Conservation (phyloP, 1,139 yeast genomes). For the Debaryomyces udenii region DNA sequence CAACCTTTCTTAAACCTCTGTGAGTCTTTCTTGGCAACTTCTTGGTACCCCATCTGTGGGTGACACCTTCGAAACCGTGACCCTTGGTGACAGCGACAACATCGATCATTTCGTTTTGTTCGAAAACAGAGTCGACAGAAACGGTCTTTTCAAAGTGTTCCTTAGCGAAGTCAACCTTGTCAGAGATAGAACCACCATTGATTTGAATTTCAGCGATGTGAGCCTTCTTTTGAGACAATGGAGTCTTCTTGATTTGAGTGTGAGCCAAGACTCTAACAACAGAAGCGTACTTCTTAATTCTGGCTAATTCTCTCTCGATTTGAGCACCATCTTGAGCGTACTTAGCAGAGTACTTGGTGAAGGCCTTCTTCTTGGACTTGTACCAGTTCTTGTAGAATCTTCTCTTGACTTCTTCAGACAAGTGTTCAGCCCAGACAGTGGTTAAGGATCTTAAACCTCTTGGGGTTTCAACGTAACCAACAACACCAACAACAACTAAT, state of each 20-base stretch:
- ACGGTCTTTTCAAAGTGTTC: slow-evolving; percentile 99
- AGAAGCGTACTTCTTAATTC: slow-evolving; percentile 97
- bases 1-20: slow-evolving; percentile 99
- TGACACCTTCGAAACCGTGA: slow-evolving; percentile 99
- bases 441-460: slow-evolving; percentile 99
- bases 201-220: slow-evolving; percentile 99
- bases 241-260: slow-evolving; percentile 99
- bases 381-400: slow-evolving; percentile 99
- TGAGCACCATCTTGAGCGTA: slow-evolving; percentile 91
- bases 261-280: slow-evolving; percentile 99
- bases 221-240: slow-evolving; percentile 99
- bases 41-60: slow-evolving; percentile 99
- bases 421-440: slow-evolving; percentile 99
- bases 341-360: slow-evolving; percentile 99
- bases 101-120: slow-evolving; percentile 98
- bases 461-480: slow-evolving; percentile 99
- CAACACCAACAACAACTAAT: slow-evolving; percentile 98
- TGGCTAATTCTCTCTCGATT: slow-evolving; percentile 95
- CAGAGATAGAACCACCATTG: slow-evolving; percentile 98
- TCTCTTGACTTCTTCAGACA: slow-evolving; percentile 98
- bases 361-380: slow-evolving; percentile 99
- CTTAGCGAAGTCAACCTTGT: slow-evolving; percentile 98
- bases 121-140: slow-evolving; percentile 92
- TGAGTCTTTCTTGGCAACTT: slow-evolving; percentile 99
- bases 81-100: slow-evolving; percentile 99